Evolutionary conservation across 345 rosid species (phyloP).

Genomic region (Erysimum cheiranthoides): DNA sequence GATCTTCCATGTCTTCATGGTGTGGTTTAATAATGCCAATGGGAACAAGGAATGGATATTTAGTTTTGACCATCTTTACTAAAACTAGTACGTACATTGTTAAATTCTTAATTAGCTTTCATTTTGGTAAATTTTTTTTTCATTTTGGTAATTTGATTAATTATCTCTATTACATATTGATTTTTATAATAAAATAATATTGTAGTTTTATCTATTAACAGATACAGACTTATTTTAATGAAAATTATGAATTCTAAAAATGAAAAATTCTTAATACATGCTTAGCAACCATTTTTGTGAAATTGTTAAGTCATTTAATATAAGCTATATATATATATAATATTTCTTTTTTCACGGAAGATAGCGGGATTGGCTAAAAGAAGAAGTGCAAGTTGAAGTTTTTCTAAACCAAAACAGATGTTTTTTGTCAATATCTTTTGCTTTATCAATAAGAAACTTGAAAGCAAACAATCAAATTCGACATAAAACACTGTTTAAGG

Average conservation of each 20-base stretch:
- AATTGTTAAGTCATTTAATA: not conserved
- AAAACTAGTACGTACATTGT: not conserved
- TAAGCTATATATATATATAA: not conserved
- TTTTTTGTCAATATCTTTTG: slow-evolving; percentile 12
- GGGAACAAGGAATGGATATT: not conserved
- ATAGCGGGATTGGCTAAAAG: slow-evolving; percentile 25
- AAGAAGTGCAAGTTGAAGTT: slow-evolving; percentile 12
- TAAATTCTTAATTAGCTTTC: not conserved
- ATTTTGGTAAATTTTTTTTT: not conserved
- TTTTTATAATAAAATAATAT: too few species aligned
- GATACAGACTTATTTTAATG: not conserved
- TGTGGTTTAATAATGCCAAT: not conserved
- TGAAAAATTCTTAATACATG: not conserved
- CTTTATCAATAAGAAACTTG: slow-evolving; percentile 15
- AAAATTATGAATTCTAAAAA: not conserved
- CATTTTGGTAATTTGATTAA: not conserved
- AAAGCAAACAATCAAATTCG: slow-evolving; percentile 5
- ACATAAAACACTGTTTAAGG: not conserved
- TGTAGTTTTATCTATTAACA: not conserved
- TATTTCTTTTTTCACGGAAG: not conserved
- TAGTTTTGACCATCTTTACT: not conserved
- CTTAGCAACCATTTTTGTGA: not conserved
- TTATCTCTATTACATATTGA: too few species aligned
- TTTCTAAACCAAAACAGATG: not conserved
- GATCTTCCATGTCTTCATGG: not conserved